Conservation (phyloP, 2,329 filamentous ascomycete genomes). For the Laburnicola sp. region DNA sequence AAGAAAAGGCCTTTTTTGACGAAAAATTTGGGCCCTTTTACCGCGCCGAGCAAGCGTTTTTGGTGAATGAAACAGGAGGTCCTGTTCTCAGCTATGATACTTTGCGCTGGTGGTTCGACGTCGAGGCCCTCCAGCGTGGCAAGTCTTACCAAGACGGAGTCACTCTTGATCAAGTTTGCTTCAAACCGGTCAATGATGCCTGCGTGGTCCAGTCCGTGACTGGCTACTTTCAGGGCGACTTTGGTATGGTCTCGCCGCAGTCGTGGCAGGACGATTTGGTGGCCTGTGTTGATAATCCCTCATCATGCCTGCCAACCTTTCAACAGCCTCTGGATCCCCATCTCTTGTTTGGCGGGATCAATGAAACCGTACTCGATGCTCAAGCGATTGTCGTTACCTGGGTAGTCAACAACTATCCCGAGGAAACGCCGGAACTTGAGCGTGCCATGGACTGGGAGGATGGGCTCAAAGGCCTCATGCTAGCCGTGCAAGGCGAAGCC, state of each 20-base stretch:
- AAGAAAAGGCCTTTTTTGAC: conserved; percentile 95
- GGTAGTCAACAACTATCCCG: conserved; percentile 86
- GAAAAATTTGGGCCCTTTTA: conserved; percentile 93
- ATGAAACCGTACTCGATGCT: conserved; percentile 68
- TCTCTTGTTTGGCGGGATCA: conserved; percentile 82
- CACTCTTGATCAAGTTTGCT: conserved; percentile 82
- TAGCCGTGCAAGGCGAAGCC: conserved; percentile 81
- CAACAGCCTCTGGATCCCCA: conserved; percentile 84
- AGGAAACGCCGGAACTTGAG: conserved; percentile 70
- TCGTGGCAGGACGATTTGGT: conserved; percentile 74
- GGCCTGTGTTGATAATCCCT: conserved; percentile 76
- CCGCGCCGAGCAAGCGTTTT: conserved; percentile 86
- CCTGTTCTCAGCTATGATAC: conserved; percentile 89
- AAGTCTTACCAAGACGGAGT: conserved; percentile 70
- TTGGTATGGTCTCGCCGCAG: conserved; percentile 62
- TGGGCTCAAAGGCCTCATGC: conserved; percentile 71
- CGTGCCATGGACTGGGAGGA: conserved; percentile 89
- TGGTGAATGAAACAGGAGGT: conserved; percentile 84
- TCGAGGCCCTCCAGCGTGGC: conserved; percentile 76
- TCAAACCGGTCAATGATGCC: conserved; percentile 85
- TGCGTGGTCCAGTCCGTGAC: conserved; percentile 94
- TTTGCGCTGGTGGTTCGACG: conserved; percentile 88
- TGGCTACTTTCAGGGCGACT: conserved; percentile 77
- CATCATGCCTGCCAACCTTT: conserved; percentile 81
- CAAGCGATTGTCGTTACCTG: conserved; percentile 86